Evolutionary conservation across 23 red algal genomes (phyloP), one percentile per base, ranked within the genome.

Genomic region (Gracilaria domingensis): DNA sequence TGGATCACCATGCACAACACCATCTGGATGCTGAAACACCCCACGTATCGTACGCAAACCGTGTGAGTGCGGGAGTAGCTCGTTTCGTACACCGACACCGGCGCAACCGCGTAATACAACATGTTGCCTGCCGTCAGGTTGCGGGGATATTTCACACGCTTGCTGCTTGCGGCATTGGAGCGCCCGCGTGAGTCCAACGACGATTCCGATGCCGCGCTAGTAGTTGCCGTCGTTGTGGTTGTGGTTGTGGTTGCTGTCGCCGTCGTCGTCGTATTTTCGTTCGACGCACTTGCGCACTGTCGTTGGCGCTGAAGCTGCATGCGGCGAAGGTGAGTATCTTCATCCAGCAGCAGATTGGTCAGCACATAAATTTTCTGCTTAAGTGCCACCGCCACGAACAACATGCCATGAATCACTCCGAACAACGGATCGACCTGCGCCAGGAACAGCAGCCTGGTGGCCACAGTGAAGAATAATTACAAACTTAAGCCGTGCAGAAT

Each of bases 11-110:
- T n/a, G n/a, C n/a, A n/a, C n/a, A n/a, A n/a, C n/a, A n/a, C n/a
- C n/a, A n/a, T n/a, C n/a, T 90, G 73, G 23, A 86, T 24, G 53
- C 79, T 65, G 48, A 90, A 80, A 59, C 40, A 61, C 11, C 75
- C 44, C 20, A 98, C 88, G 62, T 98, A 98, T 33, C 75, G 62
- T 12, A 66, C 59, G 13, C 96, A 82, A 32, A 98, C 85, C 8
- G 33, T 32, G 12, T 58, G 21, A 13, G 96, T 94, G 23, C 96
- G 84, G 33, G 96, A 91, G 74, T 98, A 98, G 50, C 37, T 85
- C 44, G 83, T 94, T 73, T 98, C 96, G 81, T 98, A 98, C 49
- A 94, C 91, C 73, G 95, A 58, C 34, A 91, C 94, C 14, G 96
- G 96, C 39, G 91, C 44, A n/a, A n/a, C n/a, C n/a, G n/a, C n/a